A percentile compares a stretch with the other conserved stretches of the same genome.
Evolutionary conservation across 176 grass and related monocot species (phyloP).

Genomic region (Chrysopogon serrulatus): DNA sequence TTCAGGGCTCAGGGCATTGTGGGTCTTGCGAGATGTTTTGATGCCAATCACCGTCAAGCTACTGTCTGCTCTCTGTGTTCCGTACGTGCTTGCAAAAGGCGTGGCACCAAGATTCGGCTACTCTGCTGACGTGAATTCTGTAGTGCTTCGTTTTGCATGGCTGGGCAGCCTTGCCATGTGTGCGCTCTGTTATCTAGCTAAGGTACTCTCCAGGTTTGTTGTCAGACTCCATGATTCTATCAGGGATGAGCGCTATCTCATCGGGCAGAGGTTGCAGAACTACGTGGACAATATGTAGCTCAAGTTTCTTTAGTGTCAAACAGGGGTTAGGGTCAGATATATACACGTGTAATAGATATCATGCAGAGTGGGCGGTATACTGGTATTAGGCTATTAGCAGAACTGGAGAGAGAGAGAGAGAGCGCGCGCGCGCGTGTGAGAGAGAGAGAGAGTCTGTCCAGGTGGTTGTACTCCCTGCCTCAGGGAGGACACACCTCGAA

Average conservation of each 20-base stretch:
- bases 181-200: constrained; percentile 18
- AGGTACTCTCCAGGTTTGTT: constrained; percentile 2
- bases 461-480: too few species aligned
- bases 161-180: constrained; percentile 21
- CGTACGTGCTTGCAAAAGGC: constrained; percentile 41
- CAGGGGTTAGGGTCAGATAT: background rate
- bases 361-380: too few species aligned
- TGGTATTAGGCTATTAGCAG: too few species aligned
- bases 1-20: constrained; percentile 21
- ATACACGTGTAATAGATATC: background rate
- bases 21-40: constrained; percentile 42
- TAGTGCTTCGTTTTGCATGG: constrained; percentile 51
- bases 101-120: constrained; percentile 42
- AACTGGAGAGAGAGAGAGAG: too few species aligned
- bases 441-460: too few species aligned
- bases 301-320: constrained; percentile 1
- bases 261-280: constrained; percentile 48
- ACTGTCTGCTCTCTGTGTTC: constrained; percentile 37
- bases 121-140: constrained; percentile 34
- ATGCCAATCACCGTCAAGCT: constrained; percentile 39
- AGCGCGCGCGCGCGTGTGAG: too few species aligned
- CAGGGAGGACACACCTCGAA: too few species aligned
- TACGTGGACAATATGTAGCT: constrained; percentile 18
- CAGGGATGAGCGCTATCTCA: constrained; percentile 46
- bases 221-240: constrained; percentile 43